Evolutionary conservation across 345 rosid genomes (phyloP).

Genomic region (Punica granatum): DNA sequence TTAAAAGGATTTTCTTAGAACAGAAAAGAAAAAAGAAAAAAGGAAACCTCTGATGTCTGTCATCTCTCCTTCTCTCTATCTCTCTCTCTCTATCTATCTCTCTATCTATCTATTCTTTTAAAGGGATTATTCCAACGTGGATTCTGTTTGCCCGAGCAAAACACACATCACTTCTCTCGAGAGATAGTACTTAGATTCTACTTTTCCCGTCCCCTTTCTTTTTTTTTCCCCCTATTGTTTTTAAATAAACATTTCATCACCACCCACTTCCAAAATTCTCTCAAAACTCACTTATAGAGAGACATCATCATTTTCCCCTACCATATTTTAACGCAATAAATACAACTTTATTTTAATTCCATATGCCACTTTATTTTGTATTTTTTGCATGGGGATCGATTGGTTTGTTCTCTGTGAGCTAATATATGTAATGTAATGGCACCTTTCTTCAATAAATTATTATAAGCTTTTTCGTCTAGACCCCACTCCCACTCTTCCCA

Average conservation of each 20-base stretch:
- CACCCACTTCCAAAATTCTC: slow-evolving; percentile 2
- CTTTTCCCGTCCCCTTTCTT: not conserved
- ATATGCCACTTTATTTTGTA: not conserved
- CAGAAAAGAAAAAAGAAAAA: no score
- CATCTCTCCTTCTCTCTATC: not conserved
- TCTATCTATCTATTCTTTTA: not conserved
- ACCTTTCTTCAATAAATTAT: not conserved
- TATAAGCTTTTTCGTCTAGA: slow-evolving; percentile 1
- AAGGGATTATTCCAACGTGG: not conserved
- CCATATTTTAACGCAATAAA: not conserved
- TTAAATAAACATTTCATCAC: not conserved
- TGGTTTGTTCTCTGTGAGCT: not conserved
- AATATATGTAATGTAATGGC: not conserved
- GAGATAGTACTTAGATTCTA: slow-evolving; percentile 3
- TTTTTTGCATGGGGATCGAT: slow-evolving; percentile 9
- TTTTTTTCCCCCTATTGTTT: no score
- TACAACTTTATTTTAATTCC: not conserved
- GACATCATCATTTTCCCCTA: slow-evolving; percentile 3
- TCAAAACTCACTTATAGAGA: slow-evolving; percentile 1
- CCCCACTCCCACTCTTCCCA: slow-evolving; percentile 4
- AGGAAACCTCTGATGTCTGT: no score
- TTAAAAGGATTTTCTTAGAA: no score
- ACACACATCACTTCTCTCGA: not conserved
- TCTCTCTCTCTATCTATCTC: not conserved
- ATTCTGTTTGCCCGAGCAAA: not conserved